Evolutionary conservation across 2,329 filamentous ascomycete species (phyloP), one percentile per base, ranked within the genome.

Genomic region (Fusarium neocosmosporiellum): DNA sequence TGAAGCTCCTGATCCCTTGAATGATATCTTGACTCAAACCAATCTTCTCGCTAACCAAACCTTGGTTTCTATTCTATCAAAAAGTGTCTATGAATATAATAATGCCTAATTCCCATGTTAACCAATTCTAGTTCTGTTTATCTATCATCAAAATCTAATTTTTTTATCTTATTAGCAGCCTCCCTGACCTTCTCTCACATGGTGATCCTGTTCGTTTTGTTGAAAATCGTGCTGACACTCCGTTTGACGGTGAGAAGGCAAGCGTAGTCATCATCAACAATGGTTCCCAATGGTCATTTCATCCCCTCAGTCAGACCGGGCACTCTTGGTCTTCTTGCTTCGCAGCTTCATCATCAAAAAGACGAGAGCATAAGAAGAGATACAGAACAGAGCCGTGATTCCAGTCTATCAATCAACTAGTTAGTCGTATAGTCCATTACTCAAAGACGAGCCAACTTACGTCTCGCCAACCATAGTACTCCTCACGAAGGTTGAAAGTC

Each of bases 331-430:
- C 27, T 72, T 70, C 39, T 76, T 76, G 36, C 63, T 76, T 20
- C 73, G 62, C 8, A 75, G 37, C 34, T 75, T 75, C 74, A 75
- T 76, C 73, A 76, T 75, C 16, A 76, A 24, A 18, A 75, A 75
- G 2, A 76, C 73, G 3, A 75, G 58, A 16, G 59, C 73, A 41
- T 75, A 76, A 1, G 71, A 76, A 11, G 66, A 70, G 11, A 76
- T 41, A 20, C 71, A 73, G 18, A 76, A 76, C 2, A 75, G 34
- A 2, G 71, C 73, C 4, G 71, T 73, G 11, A 76, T 76, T 0
- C 73, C 74, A 59, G 68, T 72, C 72, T 74, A 22, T 3, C 8
- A 10, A 20, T 14, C 7, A n/a, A n/a, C n/a, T n/a, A 9, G 10
- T 57, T 16, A 57, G 54, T n/a, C 22, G n/a, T 6, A 34, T 3